Evolutionary conservation across 2,329 filamentous ascomycete species (phyloP), one percentile per base, ranked within the genome.

Genomic region (Podosphaera xanthii): DNA sequence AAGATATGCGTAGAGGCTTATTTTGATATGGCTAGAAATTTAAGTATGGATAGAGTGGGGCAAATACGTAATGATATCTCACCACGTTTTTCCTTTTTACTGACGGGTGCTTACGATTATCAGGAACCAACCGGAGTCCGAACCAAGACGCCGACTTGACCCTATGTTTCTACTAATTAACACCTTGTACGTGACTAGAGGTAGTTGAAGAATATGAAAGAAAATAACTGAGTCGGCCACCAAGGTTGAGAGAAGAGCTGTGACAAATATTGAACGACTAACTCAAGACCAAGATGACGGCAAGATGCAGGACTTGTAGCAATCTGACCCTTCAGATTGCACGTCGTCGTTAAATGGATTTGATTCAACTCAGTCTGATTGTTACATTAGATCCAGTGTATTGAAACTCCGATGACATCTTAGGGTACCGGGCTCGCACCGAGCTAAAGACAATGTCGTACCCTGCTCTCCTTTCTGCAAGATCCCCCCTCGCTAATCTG

Each of bases 401-500:
- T 48, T 48, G 52, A 49, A 30, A 49, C 46, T 60, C 14, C 44
- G 36, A 49, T 40, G 50, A 33, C 36, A 54, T 59, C 54, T 48
- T 48, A 14, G 40, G 40, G 40, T 44, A 44, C 40, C 40, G 34
- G 56, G 38, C 56, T 14, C 31, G 5, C 22, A 52, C 30, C 36
- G 57, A 52, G 33, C 33, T 42, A 54, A 36, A 12, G 46, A 9
- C 38, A 40, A 58, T 10, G 50, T 60, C 22, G 38, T 54, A 57
- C 59, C 33, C 34, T 57, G 58, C 6, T 40, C 48, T 56, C 6
- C 40, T 57, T n/a, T 46, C 59, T 60, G 61, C 57, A 40, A 58
- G 62, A 63, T 64, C 62, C 61, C 49, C 33, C 49, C 55, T 66
- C 64, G 64, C 58, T 57, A 65, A 65, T 66, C 64, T 65, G 44